Percentiles rank a stretch among this genome's conserved stretches.
Conservation (phyloP, 1,284 basidiomycete genomes). For the Ceratobasidium theobromae region DNA sequence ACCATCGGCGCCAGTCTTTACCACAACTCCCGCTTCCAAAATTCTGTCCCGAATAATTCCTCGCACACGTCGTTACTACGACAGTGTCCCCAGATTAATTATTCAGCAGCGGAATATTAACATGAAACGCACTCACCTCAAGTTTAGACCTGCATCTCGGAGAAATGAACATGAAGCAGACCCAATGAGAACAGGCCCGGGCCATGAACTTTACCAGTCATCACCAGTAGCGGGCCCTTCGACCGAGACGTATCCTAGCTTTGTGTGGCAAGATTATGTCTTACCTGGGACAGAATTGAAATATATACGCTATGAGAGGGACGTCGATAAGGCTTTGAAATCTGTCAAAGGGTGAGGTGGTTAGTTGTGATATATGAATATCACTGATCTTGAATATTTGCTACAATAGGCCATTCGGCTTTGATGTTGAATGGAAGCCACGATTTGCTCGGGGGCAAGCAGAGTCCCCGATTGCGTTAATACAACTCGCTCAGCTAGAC, state of each 20-base stretch:
- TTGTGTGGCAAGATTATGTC: slow-evolving; percentile 6
- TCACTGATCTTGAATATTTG: not conserved
- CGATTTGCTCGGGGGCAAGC: not conserved
- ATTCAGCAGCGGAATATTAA: too few relatives aligned
- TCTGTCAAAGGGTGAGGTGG: not conserved
- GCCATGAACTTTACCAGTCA: too few relatives aligned
- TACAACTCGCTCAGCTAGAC: slow-evolving; percentile 13
- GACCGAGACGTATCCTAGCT: not conserved
- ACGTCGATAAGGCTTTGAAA: slow-evolving; percentile 2
- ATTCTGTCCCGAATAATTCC: not conserved
- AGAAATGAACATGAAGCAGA: too few relatives aligned
- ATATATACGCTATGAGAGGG: not conserved
- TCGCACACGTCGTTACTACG: too few relatives aligned
- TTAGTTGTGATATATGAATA: not conserved
- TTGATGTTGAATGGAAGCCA: slow-evolving; percentile 24
- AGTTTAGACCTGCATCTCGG: too few relatives aligned
- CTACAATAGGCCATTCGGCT: slow-evolving; percentile 15
- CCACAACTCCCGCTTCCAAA: not conserved
- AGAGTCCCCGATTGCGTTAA: not conserved
- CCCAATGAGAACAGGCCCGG: too few relatives aligned
- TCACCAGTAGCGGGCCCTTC: not conserved
- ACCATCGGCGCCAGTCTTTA: not conserved
- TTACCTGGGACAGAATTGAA: not conserved
- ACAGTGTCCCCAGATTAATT: too few relatives aligned
- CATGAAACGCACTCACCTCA: too few relatives aligned